These are phyloP conservation scores for Heliamphora ciliata DNA, from an alignment of 179 eudicot genomes.

Conservation along the genomic window DNA sequence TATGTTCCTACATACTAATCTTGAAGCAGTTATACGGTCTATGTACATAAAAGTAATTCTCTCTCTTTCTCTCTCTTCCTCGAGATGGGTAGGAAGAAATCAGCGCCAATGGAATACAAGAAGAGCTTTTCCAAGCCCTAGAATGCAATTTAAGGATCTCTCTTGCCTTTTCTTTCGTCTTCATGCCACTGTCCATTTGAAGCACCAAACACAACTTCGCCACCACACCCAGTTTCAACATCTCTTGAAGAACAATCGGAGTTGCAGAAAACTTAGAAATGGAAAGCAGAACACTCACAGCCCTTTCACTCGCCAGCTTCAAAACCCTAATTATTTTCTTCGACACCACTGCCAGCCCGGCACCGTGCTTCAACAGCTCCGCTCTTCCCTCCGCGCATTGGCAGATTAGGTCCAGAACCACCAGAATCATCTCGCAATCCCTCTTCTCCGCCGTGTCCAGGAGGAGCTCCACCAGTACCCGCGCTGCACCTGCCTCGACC, in stretches of 20 bases:
- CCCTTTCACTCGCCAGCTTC: constrained; percentile 39
- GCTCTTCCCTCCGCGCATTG: constrained; percentile 61
- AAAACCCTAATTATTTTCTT: constrained; percentile 61
- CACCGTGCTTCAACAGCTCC: constrained; percentile 40
- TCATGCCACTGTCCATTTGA: constrained; percentile 45
- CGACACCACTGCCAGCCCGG: constrained; percentile 51
- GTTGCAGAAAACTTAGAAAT: constrained; percentile 32
- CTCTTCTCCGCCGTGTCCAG: constrained; percentile 29
- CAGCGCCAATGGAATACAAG: constrained; percentile 40
- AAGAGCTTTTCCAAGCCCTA: constrained; percentile 44
- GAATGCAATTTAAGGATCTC: constrained; percentile 55
- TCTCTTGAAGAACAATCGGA: constrained; percentile 38
- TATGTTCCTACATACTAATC: too few relatives aligned
- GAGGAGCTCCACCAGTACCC: constrained; percentile 31
- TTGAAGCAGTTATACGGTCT: too few relatives aligned
- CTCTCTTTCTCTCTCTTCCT: not conserved
- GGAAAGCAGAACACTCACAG: constrained; percentile 36
- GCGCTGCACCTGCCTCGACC: constrained; percentile 35
- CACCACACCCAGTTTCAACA: constrained; percentile 62
- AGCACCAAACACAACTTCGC: constrained; percentile 53
- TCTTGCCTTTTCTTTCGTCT: constrained; percentile 45
- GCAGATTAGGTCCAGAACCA: constrained; percentile 37
- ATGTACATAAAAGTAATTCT: too few relatives aligned
- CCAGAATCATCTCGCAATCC: constrained; percentile 34
- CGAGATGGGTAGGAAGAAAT: constrained; percentile 23